Conservation (phyloP, 2,329 filamentous ascomycete species). For the Thelonectria discophora region DNA sequence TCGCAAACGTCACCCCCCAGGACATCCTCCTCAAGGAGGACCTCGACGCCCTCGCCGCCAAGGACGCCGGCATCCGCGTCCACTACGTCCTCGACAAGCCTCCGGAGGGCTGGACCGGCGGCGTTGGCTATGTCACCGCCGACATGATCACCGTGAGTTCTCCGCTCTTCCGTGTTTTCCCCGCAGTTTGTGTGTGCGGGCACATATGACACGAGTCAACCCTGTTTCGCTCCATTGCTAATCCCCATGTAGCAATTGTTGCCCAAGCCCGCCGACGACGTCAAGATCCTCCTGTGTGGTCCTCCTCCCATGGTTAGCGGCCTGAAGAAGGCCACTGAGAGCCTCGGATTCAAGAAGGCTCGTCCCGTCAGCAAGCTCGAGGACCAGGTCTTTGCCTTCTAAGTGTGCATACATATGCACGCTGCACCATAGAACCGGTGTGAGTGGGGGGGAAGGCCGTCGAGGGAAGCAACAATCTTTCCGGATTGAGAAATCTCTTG, state of each 20-base stretch:
- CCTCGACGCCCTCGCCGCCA: slow-evolving; percentile 77
- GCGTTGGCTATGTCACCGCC: slow-evolving; percentile 91
- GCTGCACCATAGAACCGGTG: background rate
- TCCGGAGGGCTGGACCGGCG: slow-evolving; percentile 88
- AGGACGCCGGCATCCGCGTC: slow-evolving; percentile 84
- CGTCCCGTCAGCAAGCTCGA: slow-evolving; percentile 96
- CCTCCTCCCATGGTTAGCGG: slow-evolving; percentile 96
- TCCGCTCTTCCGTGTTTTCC: background rate
- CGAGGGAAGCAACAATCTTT: background rate
- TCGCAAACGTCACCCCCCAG: slow-evolving; percentile 92
- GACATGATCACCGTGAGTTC: slow-evolving; percentile 88
- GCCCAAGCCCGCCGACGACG: slow-evolving; percentile 82
- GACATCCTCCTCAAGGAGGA: slow-evolving; percentile 96
- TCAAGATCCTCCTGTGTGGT: slow-evolving; percentile 94
- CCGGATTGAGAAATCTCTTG: background rate
- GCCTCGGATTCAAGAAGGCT: slow-evolving; percentile 90
- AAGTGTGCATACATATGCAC: slow-evolving; percentile 29
- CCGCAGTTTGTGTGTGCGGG: background rate
- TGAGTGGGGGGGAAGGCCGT: background rate
- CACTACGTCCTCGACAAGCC: slow-evolving; percentile 98
- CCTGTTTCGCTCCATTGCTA: slow-evolving; percentile 22
- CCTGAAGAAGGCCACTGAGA: slow-evolving; percentile 94
- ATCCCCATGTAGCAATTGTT: slow-evolving; percentile 70
- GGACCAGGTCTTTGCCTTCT: slow-evolving; percentile 97
- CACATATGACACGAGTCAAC: background rate